phyloP scores from a whole-genome alignment of 441 rosid genomes.

The Adansonia grandidieri region DNA sequence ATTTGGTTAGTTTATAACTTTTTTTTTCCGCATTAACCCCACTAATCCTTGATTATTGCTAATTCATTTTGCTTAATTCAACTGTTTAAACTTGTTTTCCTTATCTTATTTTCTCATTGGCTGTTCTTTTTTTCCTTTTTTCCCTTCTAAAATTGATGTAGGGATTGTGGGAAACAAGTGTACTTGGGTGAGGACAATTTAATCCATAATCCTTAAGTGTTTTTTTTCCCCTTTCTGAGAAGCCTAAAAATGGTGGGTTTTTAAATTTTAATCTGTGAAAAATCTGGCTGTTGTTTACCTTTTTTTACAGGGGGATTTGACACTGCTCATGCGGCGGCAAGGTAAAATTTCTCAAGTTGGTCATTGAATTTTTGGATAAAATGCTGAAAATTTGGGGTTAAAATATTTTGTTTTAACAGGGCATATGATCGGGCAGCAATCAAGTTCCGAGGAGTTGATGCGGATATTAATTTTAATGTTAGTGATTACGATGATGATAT shows the following conservation, averaged over 20 bases:
- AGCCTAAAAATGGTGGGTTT: not conserved
- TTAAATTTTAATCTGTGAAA: conserved; percentile 13
- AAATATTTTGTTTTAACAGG: conserved; percentile 37
- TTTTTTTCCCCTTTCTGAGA: not conserved
- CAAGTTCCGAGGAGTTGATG: conserved; percentile 87
- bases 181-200: conserved; percentile 62
- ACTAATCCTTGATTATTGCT: not conserved
- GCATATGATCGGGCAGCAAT: conserved; percentile 97
- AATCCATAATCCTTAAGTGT: not conserved
- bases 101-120: conserved; percentile 1
- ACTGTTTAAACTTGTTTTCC: not conserved
- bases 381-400: not conserved
- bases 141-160: conserved; percentile 34
- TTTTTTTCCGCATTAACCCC: not conserved
- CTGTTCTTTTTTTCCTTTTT: not conserved
- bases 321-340: conserved; percentile 91
- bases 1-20: conserved; percentile 58
- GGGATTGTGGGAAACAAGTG: conserved; percentile 98
- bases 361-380: not conserved
- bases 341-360: conserved; percentile 42
- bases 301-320: conserved; percentile 77
- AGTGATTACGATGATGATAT: conserved; percentile 75
- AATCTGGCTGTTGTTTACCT: conserved; percentile 20
- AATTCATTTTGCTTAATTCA: conserved; percentile 8
- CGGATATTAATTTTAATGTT: conserved; percentile 80